Percentiles rank a stretch among this genome's conserved stretches.
Evolutionary conservation across 371 early-diverging fungal species (phyloP).

Genomic region (Sporodiniella umbellata): DNA sequence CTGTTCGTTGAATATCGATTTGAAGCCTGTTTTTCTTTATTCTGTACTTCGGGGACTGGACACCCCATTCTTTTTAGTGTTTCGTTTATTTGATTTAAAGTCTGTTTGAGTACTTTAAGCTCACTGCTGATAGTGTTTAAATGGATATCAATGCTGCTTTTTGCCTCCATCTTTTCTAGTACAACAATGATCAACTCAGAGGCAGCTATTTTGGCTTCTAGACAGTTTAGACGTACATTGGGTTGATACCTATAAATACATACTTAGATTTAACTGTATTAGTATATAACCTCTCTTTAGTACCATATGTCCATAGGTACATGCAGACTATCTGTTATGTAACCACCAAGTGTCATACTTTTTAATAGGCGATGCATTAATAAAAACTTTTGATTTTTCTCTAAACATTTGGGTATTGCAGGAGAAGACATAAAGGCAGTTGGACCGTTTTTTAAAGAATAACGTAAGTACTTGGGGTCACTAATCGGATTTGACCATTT

Average conservation of each 20-base stretch:
- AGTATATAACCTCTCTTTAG: neutral
- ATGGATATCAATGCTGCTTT: conserved; percentile 6
- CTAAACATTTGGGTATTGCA: neutral
- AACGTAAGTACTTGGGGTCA: too few relatives aligned
- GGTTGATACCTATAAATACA: conserved; percentile 22
- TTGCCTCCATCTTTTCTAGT: conserved; percentile 17
- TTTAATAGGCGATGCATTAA: conserved; percentile 18
- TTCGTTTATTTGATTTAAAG: conserved; percentile 19
- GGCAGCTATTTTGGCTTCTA: conserved; percentile 25
- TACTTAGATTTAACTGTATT: neutral
- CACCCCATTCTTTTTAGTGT: conserved; percentile 16
- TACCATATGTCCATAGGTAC: conserved; percentile 36
- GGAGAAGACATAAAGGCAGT: neutral
- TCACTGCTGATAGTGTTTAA: conserved; percentile 1
- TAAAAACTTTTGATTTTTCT: neutral
- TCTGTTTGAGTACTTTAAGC: conserved; percentile 17
- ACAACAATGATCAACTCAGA: conserved; percentile 18
- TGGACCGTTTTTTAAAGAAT: neutral
- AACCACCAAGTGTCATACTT: conserved; percentile 33
- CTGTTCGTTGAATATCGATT: conserved; percentile 1
- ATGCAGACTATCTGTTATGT: conserved; percentile 22
- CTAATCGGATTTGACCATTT: neutral
- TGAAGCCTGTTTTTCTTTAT: neutral
- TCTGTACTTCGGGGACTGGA: neutral
- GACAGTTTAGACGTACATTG: conserved; percentile 21